Base-by-base conservation (phyloP, 179 eudicot species). In the Beta corolliflora region DNA sequence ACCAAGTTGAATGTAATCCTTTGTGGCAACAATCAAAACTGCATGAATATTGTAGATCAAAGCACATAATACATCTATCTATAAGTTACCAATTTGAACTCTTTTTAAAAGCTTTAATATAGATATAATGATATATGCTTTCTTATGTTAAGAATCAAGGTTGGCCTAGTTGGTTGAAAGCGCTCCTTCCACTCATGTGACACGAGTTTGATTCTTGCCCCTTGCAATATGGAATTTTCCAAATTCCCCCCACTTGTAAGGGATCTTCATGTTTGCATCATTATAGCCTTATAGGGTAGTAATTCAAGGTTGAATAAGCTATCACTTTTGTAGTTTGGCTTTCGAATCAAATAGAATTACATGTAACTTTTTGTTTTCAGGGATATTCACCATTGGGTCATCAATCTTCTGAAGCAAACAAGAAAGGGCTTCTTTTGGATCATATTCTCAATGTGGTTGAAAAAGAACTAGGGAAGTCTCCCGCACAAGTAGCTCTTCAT, bases 1-100 rank as follows among this genome's bases (percentile, higher is more conserved):
- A 93, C 87, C 97, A 93, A 85, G 97, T 94, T 5, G 98, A 94
- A 81, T 93, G 96, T 76, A 94, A 94, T 83, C 97, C 92, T 52
- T 83, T 86, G 75, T 93, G 95, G 97, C 91, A 90, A 79, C 95
- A 94, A 87, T n/a, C 55, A 21, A 87, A 88, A 80, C 89, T 93
- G 14, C 86, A 63, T 58, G 89, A 89, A 72, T 89, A 89, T 75
- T 94, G 98, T 75, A 90, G 80, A 80, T 79, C 90, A 16, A 94
- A 91, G 84, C 93, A 92, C 77, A n/a, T n/a, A n/a, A 88, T 94
- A 74, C 97, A 91, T 83, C 85, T 93, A 55, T 89, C 97, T 52
- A 97, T 94, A 81, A 91, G 97, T 85, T 14, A 18, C 31, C 65
- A 73, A 36, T 56, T 14, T 56, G 29, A 69, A 14, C 25, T 16